A percentile compares a stretch with the other conserved stretches of the same genome.
Conservation (phyloP, 2,329 filamentous ascomycete genomes). For the Fusarium chaquense region DNA sequence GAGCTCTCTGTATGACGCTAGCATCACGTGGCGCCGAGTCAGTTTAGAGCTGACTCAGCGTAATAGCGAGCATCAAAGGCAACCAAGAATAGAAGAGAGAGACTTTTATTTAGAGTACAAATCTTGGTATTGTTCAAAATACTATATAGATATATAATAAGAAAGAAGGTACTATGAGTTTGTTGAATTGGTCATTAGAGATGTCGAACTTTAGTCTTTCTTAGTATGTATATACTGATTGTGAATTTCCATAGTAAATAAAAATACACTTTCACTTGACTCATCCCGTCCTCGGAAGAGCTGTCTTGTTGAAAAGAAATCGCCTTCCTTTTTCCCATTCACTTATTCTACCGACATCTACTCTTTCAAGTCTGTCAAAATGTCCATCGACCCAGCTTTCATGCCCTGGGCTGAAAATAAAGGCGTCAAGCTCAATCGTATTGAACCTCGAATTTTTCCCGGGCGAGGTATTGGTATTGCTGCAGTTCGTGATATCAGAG, state of each 20-base stretch:
- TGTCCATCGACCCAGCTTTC: conserved; percentile 54
- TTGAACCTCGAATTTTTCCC: conserved; percentile 74
- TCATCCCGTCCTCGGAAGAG: conserved; percentile 2
- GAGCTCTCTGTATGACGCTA: not conserved
- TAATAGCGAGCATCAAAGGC: not conserved
- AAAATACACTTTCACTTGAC: conserved; percentile 1
- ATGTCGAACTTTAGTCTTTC: not conserved
- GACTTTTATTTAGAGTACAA: not conserved
- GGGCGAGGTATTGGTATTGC: conserved; percentile 84
- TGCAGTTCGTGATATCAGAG: conserved; percentile 74
- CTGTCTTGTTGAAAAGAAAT: not conserved
- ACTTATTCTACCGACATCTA: not conserved
- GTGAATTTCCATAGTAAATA: not conserved
- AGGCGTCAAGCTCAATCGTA: conserved; percentile 61
- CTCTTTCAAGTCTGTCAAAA: conserved; percentile 6
- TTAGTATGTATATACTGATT: not conserved
- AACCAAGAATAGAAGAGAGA: not conserved
- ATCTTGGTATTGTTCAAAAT: not conserved
- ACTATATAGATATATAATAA: not conserved
- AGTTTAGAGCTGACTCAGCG: conserved; percentile 27
- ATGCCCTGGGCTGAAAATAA: conserved; percentile 73
- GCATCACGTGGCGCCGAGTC: conserved; percentile 25
- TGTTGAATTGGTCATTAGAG: not conserved
- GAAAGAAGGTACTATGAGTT: not conserved
- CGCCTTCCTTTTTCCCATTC: not conserved